phyloP scores from a whole-genome alignment of 1,284 basidiomycete genomes.

The Ceratobasidium sp. region DNA sequence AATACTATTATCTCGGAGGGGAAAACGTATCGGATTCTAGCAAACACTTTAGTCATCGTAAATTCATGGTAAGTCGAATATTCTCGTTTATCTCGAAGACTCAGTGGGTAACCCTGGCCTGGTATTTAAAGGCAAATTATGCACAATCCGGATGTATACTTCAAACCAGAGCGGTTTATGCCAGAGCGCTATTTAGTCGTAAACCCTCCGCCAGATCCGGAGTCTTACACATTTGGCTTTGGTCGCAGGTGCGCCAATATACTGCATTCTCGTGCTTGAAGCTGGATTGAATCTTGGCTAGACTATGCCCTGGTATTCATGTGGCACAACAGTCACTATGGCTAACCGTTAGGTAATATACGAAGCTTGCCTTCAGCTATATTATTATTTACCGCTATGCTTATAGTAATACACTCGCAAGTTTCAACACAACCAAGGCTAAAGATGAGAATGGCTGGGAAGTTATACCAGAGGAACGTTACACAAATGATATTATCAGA shows the following conservation, averaged over 20 bases:
- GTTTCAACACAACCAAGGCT: constrained; percentile 19
- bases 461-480: constrained; percentile 21
- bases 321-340: constrained; percentile 34
- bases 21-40: constrained; percentile 15
- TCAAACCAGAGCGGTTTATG: constrained; percentile 9
- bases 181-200: constrained; percentile 18
- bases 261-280: neutral
- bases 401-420: constrained; percentile 16
- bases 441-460: constrained; percentile 32
- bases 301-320: constrained; percentile 22
- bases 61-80: constrained; percentile 1
- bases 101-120: neutral
- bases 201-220: constrained; percentile 22
- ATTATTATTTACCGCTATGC: neutral
- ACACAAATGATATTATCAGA: constrained; percentile 42
- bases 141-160: constrained; percentile 26
- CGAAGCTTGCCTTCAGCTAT: too few relatives aligned
- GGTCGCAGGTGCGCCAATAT: constrained; percentile 4
- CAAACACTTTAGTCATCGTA: constrained; percentile 7
- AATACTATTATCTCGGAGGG: constrained; percentile 12
- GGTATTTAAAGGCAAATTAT: constrained; percentile 9
- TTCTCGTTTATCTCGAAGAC: neutral
- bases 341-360: constrained; percentile 17
- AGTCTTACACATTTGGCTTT: constrained; percentile 23
- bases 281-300: neutral